phyloP scores from a whole-genome alignment of 23 red algal genomes.

The Gracilaria caudata region DNA sequence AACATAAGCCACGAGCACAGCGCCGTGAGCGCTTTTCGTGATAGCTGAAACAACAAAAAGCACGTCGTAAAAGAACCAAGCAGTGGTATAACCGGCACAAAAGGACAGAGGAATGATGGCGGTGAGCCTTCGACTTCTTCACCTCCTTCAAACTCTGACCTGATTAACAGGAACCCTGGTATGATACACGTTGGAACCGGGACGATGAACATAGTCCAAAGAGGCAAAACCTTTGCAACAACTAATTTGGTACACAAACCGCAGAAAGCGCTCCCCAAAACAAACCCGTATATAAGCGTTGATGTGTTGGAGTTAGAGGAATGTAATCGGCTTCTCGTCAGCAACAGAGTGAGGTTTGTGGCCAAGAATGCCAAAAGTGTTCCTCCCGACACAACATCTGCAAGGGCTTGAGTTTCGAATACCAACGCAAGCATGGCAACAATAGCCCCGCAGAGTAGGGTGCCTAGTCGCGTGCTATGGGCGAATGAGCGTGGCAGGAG shows the following conservation, averaged over 20 bases:
- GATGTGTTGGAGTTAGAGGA: slow-evolving; percentile 15
- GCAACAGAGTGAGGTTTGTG: slow-evolving; percentile 70
- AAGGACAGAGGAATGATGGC: slow-evolving; percentile 57
- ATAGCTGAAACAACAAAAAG: slow-evolving; percentile 63
- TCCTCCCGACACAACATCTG: slow-evolving; percentile 84
- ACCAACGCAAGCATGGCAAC: slow-evolving; percentile 72
- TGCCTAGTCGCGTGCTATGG: slow-evolving; percentile 53
- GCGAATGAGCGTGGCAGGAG: slow-evolving; percentile 74
- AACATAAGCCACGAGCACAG: slow-evolving; percentile 50
- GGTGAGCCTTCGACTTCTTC: slow-evolving; percentile 31
- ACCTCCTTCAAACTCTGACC: slow-evolving; percentile 55
- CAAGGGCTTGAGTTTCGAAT: slow-evolving; percentile 63
- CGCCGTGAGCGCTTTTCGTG: slow-evolving; percentile 45
- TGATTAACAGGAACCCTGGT: neutral
- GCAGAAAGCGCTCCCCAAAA: slow-evolving; percentile 15
- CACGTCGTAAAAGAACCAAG: slow-evolving; percentile 50
- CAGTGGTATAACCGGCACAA: slow-evolving; percentile 48
- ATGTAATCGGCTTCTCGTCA: slow-evolving; percentile 65
- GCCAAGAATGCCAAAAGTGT: slow-evolving; percentile 88
- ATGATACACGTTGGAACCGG: slow-evolving; percentile 26
- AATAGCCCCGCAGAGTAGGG: slow-evolving; percentile 75
- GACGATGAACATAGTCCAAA: slow-evolving; percentile 19
- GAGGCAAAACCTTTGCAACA: slow-evolving; percentile 2
- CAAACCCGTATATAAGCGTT: slow-evolving; percentile 48
- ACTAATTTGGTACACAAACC: slow-evolving; percentile 35